Evolutionary conservation across 257 asterid genomes (phyloP), one percentile per base, ranked within the genome.

Genomic region (Jaltomata sinuosa): DNA sequence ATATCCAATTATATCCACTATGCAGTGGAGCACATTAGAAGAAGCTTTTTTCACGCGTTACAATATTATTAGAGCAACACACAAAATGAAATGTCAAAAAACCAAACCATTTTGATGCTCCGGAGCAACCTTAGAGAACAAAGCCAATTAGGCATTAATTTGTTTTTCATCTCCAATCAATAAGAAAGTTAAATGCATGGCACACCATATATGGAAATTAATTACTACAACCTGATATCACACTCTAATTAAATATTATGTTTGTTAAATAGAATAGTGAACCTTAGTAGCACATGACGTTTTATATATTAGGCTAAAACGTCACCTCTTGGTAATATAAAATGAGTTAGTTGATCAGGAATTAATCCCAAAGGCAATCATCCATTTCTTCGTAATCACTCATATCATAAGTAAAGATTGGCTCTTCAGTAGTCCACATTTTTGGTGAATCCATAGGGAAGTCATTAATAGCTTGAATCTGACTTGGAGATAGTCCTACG

Each of bases 391-490:
- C 90, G 64, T 82, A 84, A 80, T 84, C 81, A 47, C 64, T 80
- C 72, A 78, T 31, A 21, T 80, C 86, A 69, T 36, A 29, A 42
- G 47, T 32, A 81, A 47, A 19, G 16, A 54, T 27, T 47, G 80
- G 32, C 15, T 64, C 84, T 45, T 61, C 83, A 38, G 22, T 79
- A 49, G 29, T 61, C 88, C 85, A 76, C 84, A 83, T 82, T 83
- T 62, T 82, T 40, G 92, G 90, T 15, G 91, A 89, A 68, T 87
- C 90, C 84, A 89, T 68, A 3, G 91, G 91, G 42, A 83, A 62
- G 36, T 89, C 92, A 9, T 84, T 82, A 18, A 89, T 89, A 53
- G 90, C 90, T 34, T 89, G 87, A 84, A 89, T 87, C 79, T 89
- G 87, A 5, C 47, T 76, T 7, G 89, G 86, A 12, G 92, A 88